Base-by-base conservation (phyloP, 1,284 basidiomycete species). In the Cryptococcus wingfieldii region DNA sequence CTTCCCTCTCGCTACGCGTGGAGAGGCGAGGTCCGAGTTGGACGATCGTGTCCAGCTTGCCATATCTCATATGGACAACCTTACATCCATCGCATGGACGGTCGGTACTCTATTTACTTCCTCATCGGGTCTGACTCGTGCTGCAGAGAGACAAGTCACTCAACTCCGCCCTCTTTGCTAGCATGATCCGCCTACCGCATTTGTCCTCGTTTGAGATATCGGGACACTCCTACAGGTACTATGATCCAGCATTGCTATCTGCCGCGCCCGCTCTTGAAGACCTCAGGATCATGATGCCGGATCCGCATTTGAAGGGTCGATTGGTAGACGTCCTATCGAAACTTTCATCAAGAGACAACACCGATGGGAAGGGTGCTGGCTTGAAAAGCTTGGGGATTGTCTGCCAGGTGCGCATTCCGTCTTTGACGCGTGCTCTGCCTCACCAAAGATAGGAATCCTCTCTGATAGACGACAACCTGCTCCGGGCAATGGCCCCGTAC, bases 281-380 rank as follows among this genome's bases (percentile, higher is more conserved):
- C 38, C 53, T 77, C 27, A 51, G 71, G 7, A 63, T 77, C 16
- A 73, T 75, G 66, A 70, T 76, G 68, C 75, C 75, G 19, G 74
- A 77, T 60, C 50, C 62, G 18, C 50, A 46, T 13, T 62, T 70
- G 31, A 58, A 66, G 12, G 51, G 58, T 12, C 55, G 60, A 4
- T 57, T 77, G 12, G 47, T 62, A 5, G 55, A 56, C n/a, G 50
- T 70, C 0, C 27, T 68, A 0, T 42, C 48, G 9, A 47, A 45
- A 3, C 56, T 77, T 4, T 34, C 31, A 34, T 34, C 31, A 34
- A 34, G 31, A 34, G 7, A 34, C 6, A 10, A 34, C 10, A 6
- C 10, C 31, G 61, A 56, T 14, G 53, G 50, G 9, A 53, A 70
- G 5, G 23, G 46, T 1, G 66, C 67, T 1, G 71, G 73, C 0